Evolutionary conservation across 2,329 filamentous ascomycete species (phyloP), one percentile per base, ranked within the genome.

Genomic region (Talaromyces sp.): DNA sequence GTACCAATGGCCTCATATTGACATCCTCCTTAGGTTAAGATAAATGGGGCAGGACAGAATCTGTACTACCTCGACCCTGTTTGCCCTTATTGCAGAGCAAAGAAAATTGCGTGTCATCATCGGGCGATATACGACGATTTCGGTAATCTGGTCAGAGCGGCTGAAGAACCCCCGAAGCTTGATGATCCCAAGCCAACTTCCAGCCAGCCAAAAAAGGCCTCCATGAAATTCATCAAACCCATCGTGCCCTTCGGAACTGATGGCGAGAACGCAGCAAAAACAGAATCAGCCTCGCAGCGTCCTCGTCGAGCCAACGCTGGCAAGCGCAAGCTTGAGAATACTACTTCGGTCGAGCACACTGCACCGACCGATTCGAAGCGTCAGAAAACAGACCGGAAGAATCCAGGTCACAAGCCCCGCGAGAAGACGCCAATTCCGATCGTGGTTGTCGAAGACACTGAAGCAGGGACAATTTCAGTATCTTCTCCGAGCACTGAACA

Each of bases 241-340:
- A 2, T 19, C 14, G 22, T 13, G 16, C 33, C 16, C 2, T 16
- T n/a, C 37, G 27, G 24, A 1, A 31, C 19, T 2, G 31, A 41
- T 7, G 14, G n/a, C 47, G 22, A 50, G 19, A 27, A 43, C 14
- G 9, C 35, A 7, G 13, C 35, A 31, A 22, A 54, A 5, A 19
- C 48, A 8, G 24, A 14, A n/a, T 31, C 60, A 62, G 19, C 11
- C 22, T 41, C 31, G 11, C n/a, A 57, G 14, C 61, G 61, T 39
- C 61, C 61, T 47, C 61, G 50, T 31, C 48, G 61, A 19, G 7
- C 9, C 9, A 43, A 39, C n/a, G 61, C 61, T 3, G 60, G 60
- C 1, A 63, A 63, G 13, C 56, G 61, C 16, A 63, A 57, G n/a
- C 24, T 63, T 2, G 27, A 33, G 1, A 27, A 48, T 16, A 16